Evolutionary conservation across 768 basidiomycete species (phyloP), one percentile per base, ranked within the genome.

Genomic region (Rhizopogon salebrosus): DNA sequence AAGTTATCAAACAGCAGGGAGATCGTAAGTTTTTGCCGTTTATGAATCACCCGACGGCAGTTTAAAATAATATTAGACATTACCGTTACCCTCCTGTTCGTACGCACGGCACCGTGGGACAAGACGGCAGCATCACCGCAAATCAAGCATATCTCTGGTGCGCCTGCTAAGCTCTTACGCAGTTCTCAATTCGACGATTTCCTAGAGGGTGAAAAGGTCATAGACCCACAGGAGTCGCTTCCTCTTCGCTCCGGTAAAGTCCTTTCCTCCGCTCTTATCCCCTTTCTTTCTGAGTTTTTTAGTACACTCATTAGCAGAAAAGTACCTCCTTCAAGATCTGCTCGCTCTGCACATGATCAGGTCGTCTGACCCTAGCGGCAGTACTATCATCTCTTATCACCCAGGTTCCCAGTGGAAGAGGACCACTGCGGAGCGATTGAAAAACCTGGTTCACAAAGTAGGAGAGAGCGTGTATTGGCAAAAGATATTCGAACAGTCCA

Each of bases 71-170:
- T 4, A 24, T 34, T n/a, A 79, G 79, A 79, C 62, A 74, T 80
- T 20, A 80, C 77, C 4, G 69, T 80, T 8, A 74, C 73, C 0
- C 64, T 80, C 9, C 69, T 74, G 3, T 80, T 79, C 57, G 66
- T 76, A 27, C 72, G 75, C 14, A 59, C 66, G 4, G 51, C 66
- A 58, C 68, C 4, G 66, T 76, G 62, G 57, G 61, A 53, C 70
- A 72, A 50, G 24, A 41, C 49, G 34, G 37, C 23, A 34, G 14
- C 43, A 7, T 18, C 24, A 57, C 58, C 18, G 46, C 67, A 10
- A 67, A 60, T 38, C 53, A 64, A 8, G 38, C 41, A 35, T 20
- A 20, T 4, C 7, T 29, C 18, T 14, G 29, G 29, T 45, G 20
- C 29, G 29, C 20, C 11, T 10, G 20, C 29, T 22, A 22, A 22